phyloP scores from a whole-genome alignment of 257 asterid species.

The Orobanche coerulescens region DNA sequence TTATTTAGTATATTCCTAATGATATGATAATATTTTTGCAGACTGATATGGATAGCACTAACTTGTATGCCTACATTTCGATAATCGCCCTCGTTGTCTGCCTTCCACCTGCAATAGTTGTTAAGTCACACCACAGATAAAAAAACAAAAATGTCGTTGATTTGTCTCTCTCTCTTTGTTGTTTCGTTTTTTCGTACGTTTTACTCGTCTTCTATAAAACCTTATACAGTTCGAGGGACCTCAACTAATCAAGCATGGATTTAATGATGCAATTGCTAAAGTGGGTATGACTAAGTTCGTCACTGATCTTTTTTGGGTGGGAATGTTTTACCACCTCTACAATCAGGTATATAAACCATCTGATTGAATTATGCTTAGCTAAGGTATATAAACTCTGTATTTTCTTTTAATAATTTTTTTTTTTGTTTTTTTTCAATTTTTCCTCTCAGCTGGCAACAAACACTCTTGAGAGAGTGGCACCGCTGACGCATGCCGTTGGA shows the following conservation, averaged over 20 bases:
- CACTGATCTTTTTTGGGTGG: slow-evolving; percentile 96
- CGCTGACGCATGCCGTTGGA: slow-evolving; percentile 96
- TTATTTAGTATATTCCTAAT: slow-evolving; percentile 10
- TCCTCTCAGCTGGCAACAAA: slow-evolving; percentile 78
- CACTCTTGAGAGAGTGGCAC: slow-evolving; percentile 99
- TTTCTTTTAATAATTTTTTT: background rate
- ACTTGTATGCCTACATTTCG: slow-evolving; percentile 54
- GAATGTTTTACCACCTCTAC: slow-evolving; percentile 98
- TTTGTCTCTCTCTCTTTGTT: background rate
- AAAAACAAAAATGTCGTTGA: too few species aligned
- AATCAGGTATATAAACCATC: slow-evolving; percentile 97
- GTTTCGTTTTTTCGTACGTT: background rate
- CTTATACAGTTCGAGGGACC: slow-evolving; percentile 78
- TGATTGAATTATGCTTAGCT: too few species aligned
- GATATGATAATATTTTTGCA: slow-evolving; percentile 13
- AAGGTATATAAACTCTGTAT: too few species aligned
- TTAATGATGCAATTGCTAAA: slow-evolving; percentile 81
- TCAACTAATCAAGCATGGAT: slow-evolving; percentile 57
- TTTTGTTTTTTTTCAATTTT: background rate
- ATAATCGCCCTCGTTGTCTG: slow-evolving; percentile 36
- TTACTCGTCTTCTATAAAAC: background rate
- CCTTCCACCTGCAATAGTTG: slow-evolving; percentile 60
- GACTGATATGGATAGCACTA: slow-evolving; percentile 67
- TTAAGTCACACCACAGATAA: slow-evolving; percentile 1
- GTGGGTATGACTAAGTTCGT: slow-evolving; percentile 81